Evolutionary conservation across 176 grass and related monocot genomes (phyloP), one percentile per base, ranked within the genome.

Genomic region (Aegilops umbellulata): DNA sequence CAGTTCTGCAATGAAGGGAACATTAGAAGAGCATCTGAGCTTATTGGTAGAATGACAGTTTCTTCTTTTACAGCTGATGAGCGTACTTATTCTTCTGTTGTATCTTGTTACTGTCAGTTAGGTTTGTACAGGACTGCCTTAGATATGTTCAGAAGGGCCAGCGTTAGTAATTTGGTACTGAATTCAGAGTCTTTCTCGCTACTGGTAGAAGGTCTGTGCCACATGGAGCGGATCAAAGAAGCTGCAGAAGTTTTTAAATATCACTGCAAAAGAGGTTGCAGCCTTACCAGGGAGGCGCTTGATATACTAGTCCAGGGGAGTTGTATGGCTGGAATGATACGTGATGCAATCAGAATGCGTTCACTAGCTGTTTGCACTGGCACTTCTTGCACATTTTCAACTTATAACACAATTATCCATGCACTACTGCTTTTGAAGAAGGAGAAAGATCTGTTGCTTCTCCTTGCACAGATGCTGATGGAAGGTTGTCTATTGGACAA

Each of bases 381-480:
- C 32, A 74, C 76, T 23, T 84, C 44, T 53, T 89, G 89, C 78
- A 74, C 78, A 77, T 83, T 88, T 72, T 44, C 61, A 13, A 84
- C 84, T 65, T 82, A 87, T 78, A 57, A 76, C 69, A 79, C 49
- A 81, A 91, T 94, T 78, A 87, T 94, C 69, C 80, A 61, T 68
- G 69, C 63, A 51, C 47, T 94, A 22, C 23, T 84, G 26, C 55
- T n/a, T 84, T 84, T 84, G 70, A 87, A 89, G 29, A 87, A 86
- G 84, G 79, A 65, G 53, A 94, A 94, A 11, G 34, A 87, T 62
- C 5, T 80, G 32, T 85, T 91, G 35, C 11, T 72, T 84, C 62
- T 91, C 53, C 82, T 94, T 84, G 89, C 84, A 81, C 86, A 91
- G 32, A 94, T 94, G 80, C 22, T 91, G 76, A 79, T 91, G 71